Evolutionary conservation across 2,329 filamentous ascomycete species (phyloP).

Genomic region (Pseudogymnoascus sp.): DNA sequence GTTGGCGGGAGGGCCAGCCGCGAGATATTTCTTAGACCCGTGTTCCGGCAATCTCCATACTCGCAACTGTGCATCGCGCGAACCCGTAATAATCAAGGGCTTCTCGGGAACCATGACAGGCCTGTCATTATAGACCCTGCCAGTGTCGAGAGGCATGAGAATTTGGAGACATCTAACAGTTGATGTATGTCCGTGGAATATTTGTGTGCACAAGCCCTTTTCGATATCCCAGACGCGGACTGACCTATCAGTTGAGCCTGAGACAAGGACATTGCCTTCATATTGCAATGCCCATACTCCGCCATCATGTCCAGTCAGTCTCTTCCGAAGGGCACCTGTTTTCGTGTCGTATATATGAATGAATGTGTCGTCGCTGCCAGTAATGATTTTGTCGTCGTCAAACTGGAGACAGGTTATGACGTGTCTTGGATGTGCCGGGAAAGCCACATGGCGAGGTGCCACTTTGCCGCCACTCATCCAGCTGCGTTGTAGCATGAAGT

Average conservation of each 20-base stretch:
- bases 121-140: constrained; percentile 60
- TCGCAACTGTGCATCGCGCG: constrained; percentile 83
- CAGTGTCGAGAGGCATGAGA: constrained; percentile 74
- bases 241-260: constrained; percentile 89
- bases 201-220: constrained; percentile 81
- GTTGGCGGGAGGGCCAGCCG: constrained; percentile 64
- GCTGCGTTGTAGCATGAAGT: constrained; percentile 79
- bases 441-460: constrained; percentile 85
- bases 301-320: constrained; percentile 87
- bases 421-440: constrained; percentile 90
- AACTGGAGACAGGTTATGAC: constrained; percentile 98
- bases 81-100: constrained; percentile 94
- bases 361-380: constrained; percentile 92
- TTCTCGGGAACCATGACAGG: constrained; percentile 86
- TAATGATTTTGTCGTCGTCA: constrained; percentile 95
- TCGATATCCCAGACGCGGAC: constrained; percentile 99
- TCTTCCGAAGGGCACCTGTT: constrained; percentile 75
- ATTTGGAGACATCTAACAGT: constrained; percentile 95
- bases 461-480: constrained; percentile 80
- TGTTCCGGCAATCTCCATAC: constrained; percentile 89
- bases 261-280: constrained; percentile 88
- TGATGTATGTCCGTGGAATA: constrained; percentile 95
- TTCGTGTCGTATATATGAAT: constrained; percentile 98
- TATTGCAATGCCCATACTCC: constrained; percentile 98
- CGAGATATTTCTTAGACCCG: constrained; percentile 68